Conservation (phyloP, 108 stramenopile species). For the Pelagomonas calceolata region DNA sequence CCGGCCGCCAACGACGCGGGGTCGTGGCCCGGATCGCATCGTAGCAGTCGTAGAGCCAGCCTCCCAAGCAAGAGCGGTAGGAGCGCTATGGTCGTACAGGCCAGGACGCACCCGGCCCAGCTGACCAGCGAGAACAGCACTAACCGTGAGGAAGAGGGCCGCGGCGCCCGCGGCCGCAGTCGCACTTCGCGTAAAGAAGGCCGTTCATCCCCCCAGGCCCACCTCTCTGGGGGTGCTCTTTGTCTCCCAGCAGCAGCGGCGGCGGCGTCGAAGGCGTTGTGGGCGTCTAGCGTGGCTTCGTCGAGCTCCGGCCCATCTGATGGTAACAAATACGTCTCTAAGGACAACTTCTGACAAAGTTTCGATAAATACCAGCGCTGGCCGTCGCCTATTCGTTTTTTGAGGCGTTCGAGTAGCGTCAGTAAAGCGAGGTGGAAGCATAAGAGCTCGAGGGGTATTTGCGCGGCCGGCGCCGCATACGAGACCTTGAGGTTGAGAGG, state of each 20-base stretch:
- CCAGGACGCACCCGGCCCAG: neutral
- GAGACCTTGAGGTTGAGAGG: conserved; percentile 15
- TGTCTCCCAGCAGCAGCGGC: neutral
- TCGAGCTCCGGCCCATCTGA: too few relatives aligned
- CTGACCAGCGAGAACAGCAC: neutral
- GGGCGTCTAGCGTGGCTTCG: too few relatives aligned
- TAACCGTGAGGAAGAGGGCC: neutral
- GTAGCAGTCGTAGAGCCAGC: neutral
- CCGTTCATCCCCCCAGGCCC: conserved; percentile 1
- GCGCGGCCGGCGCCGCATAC: conserved; percentile 69
- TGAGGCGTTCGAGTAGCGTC: conserved; percentile 67
- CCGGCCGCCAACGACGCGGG: neutral
- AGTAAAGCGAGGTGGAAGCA: conserved; percentile 83
- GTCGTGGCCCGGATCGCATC: neutral
- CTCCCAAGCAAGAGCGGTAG: neutral
- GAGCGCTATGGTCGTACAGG: neutral
- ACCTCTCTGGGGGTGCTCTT: neutral
- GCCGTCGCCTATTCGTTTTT: conserved; percentile 60
- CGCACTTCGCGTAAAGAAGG: neutral
- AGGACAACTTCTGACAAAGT: too few relatives aligned
- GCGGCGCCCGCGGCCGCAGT: neutral
- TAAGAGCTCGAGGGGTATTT: conserved; percentile 78
- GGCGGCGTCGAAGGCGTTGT: neutral
- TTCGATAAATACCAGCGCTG: conserved; percentile 24
- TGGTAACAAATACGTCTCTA: too few relatives aligned